A percentile compares a stretch with the other conserved stretches of the same genome.
Conservation (phyloP, 2,329 filamentous ascomycete genomes). For the Cercospora sojina region DNA sequence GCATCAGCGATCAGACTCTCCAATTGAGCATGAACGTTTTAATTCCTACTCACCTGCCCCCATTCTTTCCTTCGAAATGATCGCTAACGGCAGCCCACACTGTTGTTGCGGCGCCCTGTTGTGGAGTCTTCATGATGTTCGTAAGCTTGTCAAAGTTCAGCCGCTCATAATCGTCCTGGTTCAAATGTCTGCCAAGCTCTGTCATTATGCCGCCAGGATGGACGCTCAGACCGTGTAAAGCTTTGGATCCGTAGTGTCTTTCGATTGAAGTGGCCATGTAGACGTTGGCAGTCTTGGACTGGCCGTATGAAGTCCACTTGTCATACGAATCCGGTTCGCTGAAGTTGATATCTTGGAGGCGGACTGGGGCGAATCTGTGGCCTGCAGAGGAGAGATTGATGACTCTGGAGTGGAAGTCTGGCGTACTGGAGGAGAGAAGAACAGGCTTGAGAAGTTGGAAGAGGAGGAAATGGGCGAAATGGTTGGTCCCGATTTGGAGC, state of each 20-base stretch:
- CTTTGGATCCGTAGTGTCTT: constrained; percentile 46
- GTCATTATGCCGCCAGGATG: constrained; percentile 50
- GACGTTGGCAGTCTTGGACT: constrained; percentile 54
- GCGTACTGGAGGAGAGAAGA: constrained; percentile 43
- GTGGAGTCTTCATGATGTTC: constrained; percentile 35
- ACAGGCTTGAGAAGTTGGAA: constrained; percentile 51
- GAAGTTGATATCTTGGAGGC: constrained; percentile 46
- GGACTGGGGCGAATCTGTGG: constrained; percentile 41
- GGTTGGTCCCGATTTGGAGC: constrained; percentile 52
- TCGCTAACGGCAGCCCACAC: constrained; percentile 47
- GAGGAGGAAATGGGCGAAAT: constrained; percentile 55
- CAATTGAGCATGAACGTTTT: background rate
- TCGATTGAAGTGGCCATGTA: constrained; percentile 55
- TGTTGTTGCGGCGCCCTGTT: constrained; percentile 52
- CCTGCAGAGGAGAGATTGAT: constrained; percentile 47
- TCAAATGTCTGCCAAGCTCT: constrained; percentile 24
- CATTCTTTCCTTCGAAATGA: constrained; percentile 47
- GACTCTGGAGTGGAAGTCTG: constrained; percentile 49
- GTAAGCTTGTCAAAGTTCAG: constrained; percentile 24
- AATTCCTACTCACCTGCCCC: constrained; percentile 41
- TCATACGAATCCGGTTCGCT: constrained; percentile 35
- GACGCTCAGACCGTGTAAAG: constrained; percentile 47
- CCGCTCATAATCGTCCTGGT: constrained; percentile 17
- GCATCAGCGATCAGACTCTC: background rate
- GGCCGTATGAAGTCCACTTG: constrained; percentile 46